These are phyloP conservation scores for Ascochyta pisi DNA, from an alignment of 2,329 filamentous ascomycete genomes.

Conservation along the genomic window DNA sequence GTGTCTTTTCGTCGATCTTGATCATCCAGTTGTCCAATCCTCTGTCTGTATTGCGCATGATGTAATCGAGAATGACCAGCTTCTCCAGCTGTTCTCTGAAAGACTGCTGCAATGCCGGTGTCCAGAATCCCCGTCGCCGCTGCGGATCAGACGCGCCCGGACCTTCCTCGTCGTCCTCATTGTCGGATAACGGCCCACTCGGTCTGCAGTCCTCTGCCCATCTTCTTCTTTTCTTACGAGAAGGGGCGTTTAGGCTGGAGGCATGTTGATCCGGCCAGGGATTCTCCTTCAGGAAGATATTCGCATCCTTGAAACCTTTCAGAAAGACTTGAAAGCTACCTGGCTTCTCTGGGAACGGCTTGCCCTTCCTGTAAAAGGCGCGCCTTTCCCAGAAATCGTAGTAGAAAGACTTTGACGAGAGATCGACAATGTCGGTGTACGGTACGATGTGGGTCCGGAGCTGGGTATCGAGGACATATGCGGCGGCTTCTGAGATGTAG, in stretches of 20 bases:
- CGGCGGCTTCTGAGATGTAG: constrained; percentile 96
- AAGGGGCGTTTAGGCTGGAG: constrained; percentile 69
- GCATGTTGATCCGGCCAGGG: constrained; percentile 94
- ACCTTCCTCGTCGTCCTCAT: constrained; percentile 63
- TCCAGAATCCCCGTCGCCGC: constrained; percentile 77
- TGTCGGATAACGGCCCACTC: constrained; percentile 63
- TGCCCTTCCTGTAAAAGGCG: constrained; percentile 86
- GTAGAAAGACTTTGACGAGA: constrained; percentile 96
- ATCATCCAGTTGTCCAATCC: constrained; percentile 99
- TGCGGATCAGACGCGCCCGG: constrained; percentile 42
- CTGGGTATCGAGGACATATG: constrained; percentile 91
- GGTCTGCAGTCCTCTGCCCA: constrained; percentile 88
- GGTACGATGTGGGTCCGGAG: constrained; percentile 91
- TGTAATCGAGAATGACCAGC: constrained; percentile 95
- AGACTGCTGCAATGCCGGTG: constrained; percentile 82
- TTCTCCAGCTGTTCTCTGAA: constrained; percentile 97
- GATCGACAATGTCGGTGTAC: constrained; percentile 91
- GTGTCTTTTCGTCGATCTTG: constrained; percentile 84
- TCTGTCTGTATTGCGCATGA: constrained; percentile 98
- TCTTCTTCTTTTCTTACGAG: constrained; percentile 67
- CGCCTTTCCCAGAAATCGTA: constrained; percentile 97
- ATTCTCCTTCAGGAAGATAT: constrained; percentile 90
- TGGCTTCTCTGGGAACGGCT: constrained; percentile 83
- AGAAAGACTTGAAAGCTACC: constrained; percentile 98
- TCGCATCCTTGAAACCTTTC: constrained; percentile 96